These are phyloP conservation scores for Macrotyloma uniflorum DNA, from an alignment of 306 rosid genomes.

Conservation along the genomic window DNA sequence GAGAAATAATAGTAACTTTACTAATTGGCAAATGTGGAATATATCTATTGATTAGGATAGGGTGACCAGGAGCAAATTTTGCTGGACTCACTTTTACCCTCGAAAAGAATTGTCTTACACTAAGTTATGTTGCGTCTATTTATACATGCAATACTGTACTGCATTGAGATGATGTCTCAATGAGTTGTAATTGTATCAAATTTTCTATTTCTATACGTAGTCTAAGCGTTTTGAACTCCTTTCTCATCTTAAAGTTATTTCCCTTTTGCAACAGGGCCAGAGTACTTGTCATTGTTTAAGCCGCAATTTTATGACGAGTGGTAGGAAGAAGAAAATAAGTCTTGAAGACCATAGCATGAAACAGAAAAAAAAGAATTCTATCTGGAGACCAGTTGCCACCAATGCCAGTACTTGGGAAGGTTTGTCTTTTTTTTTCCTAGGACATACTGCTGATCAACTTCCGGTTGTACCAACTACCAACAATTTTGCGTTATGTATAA, in stretches of 20 bases:
- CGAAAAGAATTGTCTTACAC: not conserved
- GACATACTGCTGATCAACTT: not conserved
- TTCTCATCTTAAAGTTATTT: not conserved
- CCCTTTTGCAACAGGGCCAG: slow-evolving; percentile 43
- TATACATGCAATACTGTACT: slow-evolving; percentile 8
- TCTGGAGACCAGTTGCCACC: slow-evolving; percentile 72
- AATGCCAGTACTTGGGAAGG: slow-evolving; percentile 63
- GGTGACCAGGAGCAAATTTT: not conserved
- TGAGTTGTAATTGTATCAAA: not conserved
- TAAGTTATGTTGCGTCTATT: not conserved
- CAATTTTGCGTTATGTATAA: not conserved
- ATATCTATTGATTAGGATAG: not conserved
- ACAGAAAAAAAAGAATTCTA: slow-evolving; percentile 40
- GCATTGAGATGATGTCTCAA: not conserved
- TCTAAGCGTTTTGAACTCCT: slow-evolving; percentile 13
- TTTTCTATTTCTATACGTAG: not conserved
- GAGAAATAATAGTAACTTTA: not conserved
- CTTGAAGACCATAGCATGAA: slow-evolving; percentile 42
- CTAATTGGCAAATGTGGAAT: too few species aligned
- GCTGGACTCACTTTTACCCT: not conserved
- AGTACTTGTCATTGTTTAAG: slow-evolving; percentile 47
- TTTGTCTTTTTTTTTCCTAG: slow-evolving; percentile 31
- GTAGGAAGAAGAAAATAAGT: slow-evolving; percentile 48
- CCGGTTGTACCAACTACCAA: not conserved
- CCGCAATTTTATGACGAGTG: slow-evolving; percentile 52